A percentile compares a stretch with the other conserved stretches of the same genome.
These are phyloP conservation scores for Ammopiptanthus mongolicus DNA, from an alignment of 306 rosid species.

Conservation along the genomic window DNA sequence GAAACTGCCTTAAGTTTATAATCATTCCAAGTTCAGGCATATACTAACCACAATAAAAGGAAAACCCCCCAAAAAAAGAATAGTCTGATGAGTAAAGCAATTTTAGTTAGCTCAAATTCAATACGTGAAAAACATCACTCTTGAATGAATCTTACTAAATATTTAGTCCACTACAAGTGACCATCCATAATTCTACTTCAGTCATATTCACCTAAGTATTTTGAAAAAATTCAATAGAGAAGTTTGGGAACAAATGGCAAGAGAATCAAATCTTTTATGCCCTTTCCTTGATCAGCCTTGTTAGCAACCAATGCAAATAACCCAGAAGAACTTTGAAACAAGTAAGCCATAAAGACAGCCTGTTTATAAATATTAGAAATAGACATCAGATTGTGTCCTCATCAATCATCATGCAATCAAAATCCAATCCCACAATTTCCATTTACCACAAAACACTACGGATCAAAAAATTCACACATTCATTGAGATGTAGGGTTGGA, in stretches of 20 bases:
- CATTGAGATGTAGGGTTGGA: no score
- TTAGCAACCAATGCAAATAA: conserved; percentile 28
- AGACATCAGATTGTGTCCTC: conserved; percentile 11
- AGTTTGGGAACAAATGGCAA: conserved; percentile 6
- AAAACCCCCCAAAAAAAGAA: background rate
- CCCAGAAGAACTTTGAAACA: conserved; percentile 6
- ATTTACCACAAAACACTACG: background rate
- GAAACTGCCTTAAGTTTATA: background rate
- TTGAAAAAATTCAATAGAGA: conserved; percentile 7
- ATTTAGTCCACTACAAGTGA: background rate
- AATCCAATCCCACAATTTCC: background rate
- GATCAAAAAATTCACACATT: no score
- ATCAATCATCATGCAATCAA: conserved; percentile 17
- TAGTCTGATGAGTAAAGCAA: background rate
- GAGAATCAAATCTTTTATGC: conserved; percentile 2
- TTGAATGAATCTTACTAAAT: background rate
- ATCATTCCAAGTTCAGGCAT: background rate
- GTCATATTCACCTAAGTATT: background rate
- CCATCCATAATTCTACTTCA: background rate
- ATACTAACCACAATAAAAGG: background rate
- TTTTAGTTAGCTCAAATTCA: background rate
- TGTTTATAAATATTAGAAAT: background rate
- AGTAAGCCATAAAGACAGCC: background rate
- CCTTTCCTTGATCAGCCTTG: conserved; percentile 22
- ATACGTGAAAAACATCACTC: background rate